Conservation (phyloP, 257 asterid species). For the Catharanthus roseus region DNA sequence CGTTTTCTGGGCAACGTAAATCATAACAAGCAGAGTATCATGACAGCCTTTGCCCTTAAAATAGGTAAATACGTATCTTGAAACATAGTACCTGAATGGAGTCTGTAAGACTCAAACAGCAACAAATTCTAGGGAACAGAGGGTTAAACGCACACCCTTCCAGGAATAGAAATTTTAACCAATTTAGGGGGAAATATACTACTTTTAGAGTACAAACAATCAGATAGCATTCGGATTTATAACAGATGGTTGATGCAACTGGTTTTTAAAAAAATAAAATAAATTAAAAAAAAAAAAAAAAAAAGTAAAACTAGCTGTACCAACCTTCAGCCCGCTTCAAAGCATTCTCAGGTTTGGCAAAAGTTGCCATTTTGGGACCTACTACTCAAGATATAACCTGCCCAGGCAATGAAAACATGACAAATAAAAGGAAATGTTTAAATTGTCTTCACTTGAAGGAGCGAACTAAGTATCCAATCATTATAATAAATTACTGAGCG, state of each 20-base stretch:
- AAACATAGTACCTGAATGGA: background rate
- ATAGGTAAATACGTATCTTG: background rate
- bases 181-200: background rate
- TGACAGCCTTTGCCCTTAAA: background rate
- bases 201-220: background rate
- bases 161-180: background rate
- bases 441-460: background rate
- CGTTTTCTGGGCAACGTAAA: background rate
- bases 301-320: conserved; percentile 11
- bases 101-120: no score
- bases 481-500: no score
- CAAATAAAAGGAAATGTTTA: background rate
- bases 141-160: background rate
- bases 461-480: background rate
- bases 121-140: background rate
- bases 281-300: no score
- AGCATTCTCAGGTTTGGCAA: conserved; percentile 51
- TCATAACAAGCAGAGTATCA: background rate
- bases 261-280: background rate
- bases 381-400: background rate
- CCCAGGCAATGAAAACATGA: background rate
- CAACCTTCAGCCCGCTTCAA: conserved; percentile 54
- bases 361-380: conserved; percentile 29
- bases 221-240: background rate
- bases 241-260: background rate